Conservation (phyloP, 306 rosid genomes). For the Quercus aquifolioides region DNA sequence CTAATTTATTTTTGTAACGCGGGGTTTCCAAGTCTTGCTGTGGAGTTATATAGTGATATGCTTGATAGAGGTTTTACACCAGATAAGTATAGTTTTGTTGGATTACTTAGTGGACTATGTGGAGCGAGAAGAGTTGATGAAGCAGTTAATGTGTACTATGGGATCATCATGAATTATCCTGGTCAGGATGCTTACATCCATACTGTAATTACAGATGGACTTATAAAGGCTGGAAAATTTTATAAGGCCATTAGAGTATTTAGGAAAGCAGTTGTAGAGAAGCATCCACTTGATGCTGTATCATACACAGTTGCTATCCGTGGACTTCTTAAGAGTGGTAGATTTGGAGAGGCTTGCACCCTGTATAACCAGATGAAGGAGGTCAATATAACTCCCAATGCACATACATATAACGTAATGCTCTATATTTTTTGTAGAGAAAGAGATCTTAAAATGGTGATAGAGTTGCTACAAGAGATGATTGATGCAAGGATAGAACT, state of each 20-base stretch:
- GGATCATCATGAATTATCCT: constrained; percentile 29
- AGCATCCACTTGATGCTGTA: constrained; percentile 43
- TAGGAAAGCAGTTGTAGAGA: constrained; percentile 29
- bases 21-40: constrained; percentile 38
- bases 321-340: constrained; percentile 54
- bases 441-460: constrained; percentile 31
- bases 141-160: constrained; percentile 52
- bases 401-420: constrained; percentile 42
- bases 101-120: constrained; percentile 53
- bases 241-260: constrained; percentile 40
- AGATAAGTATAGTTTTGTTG: constrained; percentile 61
- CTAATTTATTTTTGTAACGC: constrained; percentile 41
- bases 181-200: constrained; percentile 58
- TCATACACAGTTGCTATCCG: constrained; percentile 44
- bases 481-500: constrained; percentile 42
- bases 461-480: constrained; percentile 56
- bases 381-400: constrained; percentile 45
- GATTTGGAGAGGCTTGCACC: constrained; percentile 47
- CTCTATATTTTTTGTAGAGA: constrained; percentile 38
- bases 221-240: constrained; percentile 47
- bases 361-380: constrained; percentile 52
- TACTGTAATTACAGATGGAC: constrained; percentile 40
- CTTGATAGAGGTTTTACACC: constrained; percentile 46
- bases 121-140: constrained; percentile 39
- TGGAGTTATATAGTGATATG: constrained; percentile 39